Conservation (phyloP, 305 asterid genomes). For the Solanum chacoense region DNA sequence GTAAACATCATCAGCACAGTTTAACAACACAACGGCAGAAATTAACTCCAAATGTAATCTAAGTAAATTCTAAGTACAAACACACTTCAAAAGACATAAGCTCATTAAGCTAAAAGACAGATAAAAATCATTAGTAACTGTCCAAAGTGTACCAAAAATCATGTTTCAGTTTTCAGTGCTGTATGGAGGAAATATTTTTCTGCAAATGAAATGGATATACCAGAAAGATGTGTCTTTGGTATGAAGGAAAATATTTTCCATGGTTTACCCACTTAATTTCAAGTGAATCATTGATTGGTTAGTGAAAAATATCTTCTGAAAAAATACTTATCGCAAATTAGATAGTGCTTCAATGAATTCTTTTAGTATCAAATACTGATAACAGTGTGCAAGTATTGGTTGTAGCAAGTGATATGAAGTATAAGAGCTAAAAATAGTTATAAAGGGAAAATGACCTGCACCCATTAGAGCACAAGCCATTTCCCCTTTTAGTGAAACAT, state of each 20-base stretch:
- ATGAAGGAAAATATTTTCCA: background rate
- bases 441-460: background rate
- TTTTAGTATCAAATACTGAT: background rate
- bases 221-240: background rate
- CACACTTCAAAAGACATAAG: background rate
- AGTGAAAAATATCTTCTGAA: background rate
- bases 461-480: background rate
- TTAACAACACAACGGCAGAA: background rate
- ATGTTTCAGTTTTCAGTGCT: background rate
- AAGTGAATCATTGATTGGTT: background rate
- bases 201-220: background rate
- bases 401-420: background rate
- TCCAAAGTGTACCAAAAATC: background rate
- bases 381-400: background rate
- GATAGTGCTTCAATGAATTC: background rate
- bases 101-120: background rate
- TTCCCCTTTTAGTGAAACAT: background rate
- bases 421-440: background rate
- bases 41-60: background rate
- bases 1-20: conserved; percentile 8
- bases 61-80: background rate
- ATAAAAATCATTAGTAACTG: background rate
- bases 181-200: background rate
- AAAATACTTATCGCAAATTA: background rate
- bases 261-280: background rate